phyloP scores from a whole-genome alignment of 495 filamentous ascomycete species.

The Penicillium cataractarum region DNA sequence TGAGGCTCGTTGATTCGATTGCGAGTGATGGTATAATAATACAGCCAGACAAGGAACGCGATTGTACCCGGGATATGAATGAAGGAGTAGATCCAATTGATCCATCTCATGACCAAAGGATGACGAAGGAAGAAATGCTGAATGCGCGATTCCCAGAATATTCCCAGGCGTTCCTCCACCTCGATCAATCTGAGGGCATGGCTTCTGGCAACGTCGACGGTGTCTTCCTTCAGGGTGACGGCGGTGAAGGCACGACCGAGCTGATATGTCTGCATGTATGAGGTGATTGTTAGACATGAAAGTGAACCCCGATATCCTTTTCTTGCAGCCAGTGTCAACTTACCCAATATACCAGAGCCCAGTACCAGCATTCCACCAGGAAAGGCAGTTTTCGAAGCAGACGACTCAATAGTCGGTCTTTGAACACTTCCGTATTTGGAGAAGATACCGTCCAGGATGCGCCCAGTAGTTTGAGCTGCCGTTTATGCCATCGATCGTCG shows the following conservation, averaged over 20 bases:
- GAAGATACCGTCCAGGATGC: conserved; percentile 44
- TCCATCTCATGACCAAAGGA: conserved; percentile 47
- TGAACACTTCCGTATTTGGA: conserved; percentile 59
- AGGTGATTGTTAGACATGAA: neutral
- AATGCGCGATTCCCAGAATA: conserved; percentile 60
- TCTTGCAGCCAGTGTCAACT: neutral
- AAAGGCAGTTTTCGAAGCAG: conserved; percentile 73
- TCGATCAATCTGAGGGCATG: conserved; percentile 62
- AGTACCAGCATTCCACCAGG: conserved; percentile 80
- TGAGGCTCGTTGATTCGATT: conserved; percentile 45
- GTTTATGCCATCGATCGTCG: conserved; percentile 45
- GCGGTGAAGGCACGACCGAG: conserved; percentile 65
- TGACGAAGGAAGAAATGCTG: conserved; percentile 58
- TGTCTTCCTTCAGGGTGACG: conserved; percentile 59
- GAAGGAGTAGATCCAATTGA: conserved; percentile 74
- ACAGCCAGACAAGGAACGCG: conserved; percentile 67
- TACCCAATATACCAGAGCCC: conserved; percentile 71
- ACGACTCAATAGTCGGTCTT: conserved; percentile 56
- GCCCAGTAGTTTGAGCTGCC: conserved; percentile 43
- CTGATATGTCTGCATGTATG: conserved; percentile 56
- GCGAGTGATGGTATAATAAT: conserved; percentile 64
- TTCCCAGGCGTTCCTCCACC: conserved; percentile 55
- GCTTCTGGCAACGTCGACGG: conserved; percentile 56
- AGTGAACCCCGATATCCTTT: neutral
- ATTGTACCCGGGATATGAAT: conserved; percentile 84